phyloP scores from a whole-genome alignment of 805 yeast genomes.

The Torulaspora maleeae region DNA sequence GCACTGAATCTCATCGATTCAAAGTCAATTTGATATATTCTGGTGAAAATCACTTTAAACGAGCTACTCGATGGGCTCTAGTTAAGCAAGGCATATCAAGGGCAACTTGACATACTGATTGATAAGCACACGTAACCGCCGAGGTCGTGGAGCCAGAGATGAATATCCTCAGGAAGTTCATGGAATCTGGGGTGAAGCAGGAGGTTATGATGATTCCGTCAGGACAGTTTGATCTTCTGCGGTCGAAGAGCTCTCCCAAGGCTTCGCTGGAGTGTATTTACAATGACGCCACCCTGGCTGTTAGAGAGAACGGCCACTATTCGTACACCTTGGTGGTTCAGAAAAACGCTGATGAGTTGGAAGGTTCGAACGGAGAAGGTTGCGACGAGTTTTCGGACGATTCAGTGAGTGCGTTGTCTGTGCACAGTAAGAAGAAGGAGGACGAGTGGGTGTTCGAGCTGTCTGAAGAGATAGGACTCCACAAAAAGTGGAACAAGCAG shows the following conservation, averaged over 20 bases:
- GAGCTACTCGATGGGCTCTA: not conserved
- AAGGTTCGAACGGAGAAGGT: constrained; percentile 46
- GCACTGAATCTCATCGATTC: constrained; percentile 2
- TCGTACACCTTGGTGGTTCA: constrained; percentile 68
- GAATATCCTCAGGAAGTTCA: constrained; percentile 69
- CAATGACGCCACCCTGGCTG: constrained; percentile 70
- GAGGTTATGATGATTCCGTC: constrained; percentile 66
- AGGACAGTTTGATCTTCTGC: constrained; percentile 69
- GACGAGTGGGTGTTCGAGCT: constrained; percentile 74
- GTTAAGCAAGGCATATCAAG: not conserved
- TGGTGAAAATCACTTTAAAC: not conserved
- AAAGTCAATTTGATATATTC: not conserved
- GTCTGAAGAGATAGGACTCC: constrained; percentile 54
- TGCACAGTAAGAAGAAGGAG: constrained; percentile 33
- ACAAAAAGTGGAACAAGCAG: constrained; percentile 47
- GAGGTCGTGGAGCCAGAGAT: constrained; percentile 32
- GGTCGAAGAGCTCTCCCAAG: constrained; percentile 78
- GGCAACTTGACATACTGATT: not conserved
- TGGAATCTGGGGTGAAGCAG: constrained; percentile 52
- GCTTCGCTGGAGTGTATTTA: constrained; percentile 80
- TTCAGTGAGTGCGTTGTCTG: constrained; percentile 33
- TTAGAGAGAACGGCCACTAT: constrained; percentile 62
- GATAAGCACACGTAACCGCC: not conserved
- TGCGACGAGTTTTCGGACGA: constrained; percentile 44
- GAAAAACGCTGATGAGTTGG: constrained; percentile 66